Evolutionary conservation across 805 yeast genomes (phyloP).

Genomic region (Suhomyces sp.): DNA sequence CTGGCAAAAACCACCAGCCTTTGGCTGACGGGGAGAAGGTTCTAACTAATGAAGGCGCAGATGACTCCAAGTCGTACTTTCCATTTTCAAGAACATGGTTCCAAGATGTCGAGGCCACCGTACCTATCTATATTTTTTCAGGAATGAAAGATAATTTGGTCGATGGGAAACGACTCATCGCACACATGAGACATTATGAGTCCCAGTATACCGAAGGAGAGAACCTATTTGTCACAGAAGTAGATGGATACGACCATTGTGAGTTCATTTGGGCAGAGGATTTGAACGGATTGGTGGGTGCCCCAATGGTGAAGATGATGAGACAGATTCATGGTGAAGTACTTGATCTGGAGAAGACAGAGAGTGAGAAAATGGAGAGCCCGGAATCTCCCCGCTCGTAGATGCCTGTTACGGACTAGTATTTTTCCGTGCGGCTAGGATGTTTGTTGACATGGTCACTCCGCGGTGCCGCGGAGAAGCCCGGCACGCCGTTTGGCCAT

Average conservation of each 20-base stretch:
- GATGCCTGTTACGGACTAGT: neutral
- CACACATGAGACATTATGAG: slow-evolving; percentile 65
- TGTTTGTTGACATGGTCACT: neutral
- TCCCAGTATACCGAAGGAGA: slow-evolving; percentile 33
- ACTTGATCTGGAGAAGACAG: neutral
- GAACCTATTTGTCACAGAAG: slow-evolving; percentile 36
- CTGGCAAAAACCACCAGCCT: slow-evolving; percentile 22
- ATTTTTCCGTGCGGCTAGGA: neutral
- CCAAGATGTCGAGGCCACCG: slow-evolving; percentile 25
- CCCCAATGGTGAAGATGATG: slow-evolving; percentile 13
- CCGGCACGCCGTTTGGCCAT: neutral
- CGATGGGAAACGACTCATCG: slow-evolving; percentile 62
- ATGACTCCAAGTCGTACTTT: slow-evolving; percentile 50
- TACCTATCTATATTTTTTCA: slow-evolving; percentile 64
- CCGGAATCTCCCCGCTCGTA: neutral
- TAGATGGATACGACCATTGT: slow-evolving; percentile 74
- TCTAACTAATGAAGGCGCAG: slow-evolving; percentile 14
- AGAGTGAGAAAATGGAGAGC: neutral
- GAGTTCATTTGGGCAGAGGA: slow-evolving; percentile 94
- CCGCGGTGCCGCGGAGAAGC: neutral
- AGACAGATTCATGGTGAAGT: neutral
- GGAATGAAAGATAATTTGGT: slow-evolving; percentile 78
- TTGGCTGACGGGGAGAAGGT: neutral
- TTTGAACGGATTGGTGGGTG: slow-evolving; percentile 63
- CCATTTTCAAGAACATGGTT: slow-evolving; percentile 57